Evolutionary conservation across 345 rosid species (phyloP), one percentile per base, ranked within the genome.

Genomic region (Brassica carinata): DNA sequence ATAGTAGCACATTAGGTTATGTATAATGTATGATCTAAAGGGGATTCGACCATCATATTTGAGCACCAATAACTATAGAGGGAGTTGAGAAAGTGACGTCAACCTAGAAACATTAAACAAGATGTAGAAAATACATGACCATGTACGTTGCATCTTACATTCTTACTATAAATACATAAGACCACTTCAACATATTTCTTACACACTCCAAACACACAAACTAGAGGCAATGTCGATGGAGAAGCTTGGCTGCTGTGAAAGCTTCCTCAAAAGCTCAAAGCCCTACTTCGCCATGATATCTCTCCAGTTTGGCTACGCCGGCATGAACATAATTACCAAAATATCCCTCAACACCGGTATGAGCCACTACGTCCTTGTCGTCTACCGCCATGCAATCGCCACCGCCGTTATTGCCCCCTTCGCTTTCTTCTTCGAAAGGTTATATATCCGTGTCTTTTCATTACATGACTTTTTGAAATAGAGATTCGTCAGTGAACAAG

Each of bases 351-450:
- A 88, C 63, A 26, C 71, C 26, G 97, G 97, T 18, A 87, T 89
- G 91, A 89, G 87, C 85, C 92, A 75, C 53, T 91, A 87, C 62
- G 89, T 91, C 1, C 78, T 94, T 15, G 91, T 85, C 3, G 95
- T 89, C 69, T 94, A 91, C 77, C 83, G 97, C 23, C 92, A 94
- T 27, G 83, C 83, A 8, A 66, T 88, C 53, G 98, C 98, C 55
- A 77, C 90, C 13, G 57, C 86, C 1, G 81, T 77, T 55, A 83
- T 94, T 51, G 85, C 95, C 75, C 98, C 97, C 5, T 92, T 94
- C 5, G 97, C 97, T 72, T 31, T 94, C 34, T 8, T 85, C 76
- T 83, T 90, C 4, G 97, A 94, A 11, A 85, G 97, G 97, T 69
- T 4, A 36, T 8, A 38, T 36, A 58, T 36, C 71, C 40, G 5